A percentile compares a stretch with the other conserved stretches of the same genome.
These are phyloP conservation scores for Cyberlindnera euphorbiae DNA, from an alignment of 805 yeast genomes.

Conservation along the genomic window DNA sequence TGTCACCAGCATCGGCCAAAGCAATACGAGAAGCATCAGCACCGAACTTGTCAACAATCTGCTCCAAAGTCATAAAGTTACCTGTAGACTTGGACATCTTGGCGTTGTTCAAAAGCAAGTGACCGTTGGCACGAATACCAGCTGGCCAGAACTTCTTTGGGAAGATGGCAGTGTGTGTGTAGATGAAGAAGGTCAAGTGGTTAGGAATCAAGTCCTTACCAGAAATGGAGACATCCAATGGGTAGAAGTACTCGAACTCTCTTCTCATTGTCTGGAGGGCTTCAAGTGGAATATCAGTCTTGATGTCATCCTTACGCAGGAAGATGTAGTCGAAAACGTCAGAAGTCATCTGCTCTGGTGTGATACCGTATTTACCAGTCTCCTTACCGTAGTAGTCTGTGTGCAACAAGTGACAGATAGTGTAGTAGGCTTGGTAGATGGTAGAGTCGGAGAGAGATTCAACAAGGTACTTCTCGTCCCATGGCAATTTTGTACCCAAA, in stretches of 20 bases:
- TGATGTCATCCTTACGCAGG: constrained; percentile 44
- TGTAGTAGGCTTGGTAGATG: constrained; percentile 90
- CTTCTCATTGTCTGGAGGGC: constrained; percentile 73
- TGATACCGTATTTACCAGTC: constrained; percentile 67
- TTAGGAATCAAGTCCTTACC: constrained; percentile 98
- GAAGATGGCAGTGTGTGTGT: constrained; percentile 89
- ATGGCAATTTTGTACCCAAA: constrained; percentile 89
- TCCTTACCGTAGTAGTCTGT: constrained; percentile 78
- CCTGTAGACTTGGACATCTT: constrained; percentile 99
- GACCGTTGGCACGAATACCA: constrained; percentile 94
- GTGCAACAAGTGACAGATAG: constrained; percentile 83
- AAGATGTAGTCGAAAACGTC: constrained; percentile 92
- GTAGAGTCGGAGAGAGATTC: constrained; percentile 97
- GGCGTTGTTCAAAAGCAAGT: constrained; percentile 88
- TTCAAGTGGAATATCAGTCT: constrained; percentile 73
- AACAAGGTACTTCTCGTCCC: constrained; percentile 92
- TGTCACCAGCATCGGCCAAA: constrained; percentile 96
- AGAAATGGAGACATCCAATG: constrained; percentile 85
- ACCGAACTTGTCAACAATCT: constrained; percentile 84
- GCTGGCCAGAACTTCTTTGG: constrained; percentile 88
- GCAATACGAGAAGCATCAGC: constrained; percentile 98
- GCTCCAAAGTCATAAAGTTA: constrained; percentile 87
- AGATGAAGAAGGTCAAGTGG: constrained; percentile 93
- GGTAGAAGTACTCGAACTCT: constrained; percentile 96
- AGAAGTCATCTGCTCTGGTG: constrained; percentile 82